These are phyloP conservation scores for Phytophthora meadii DNA, from an alignment of 352 stramenopile species.

Conservation along the genomic window DNA sequence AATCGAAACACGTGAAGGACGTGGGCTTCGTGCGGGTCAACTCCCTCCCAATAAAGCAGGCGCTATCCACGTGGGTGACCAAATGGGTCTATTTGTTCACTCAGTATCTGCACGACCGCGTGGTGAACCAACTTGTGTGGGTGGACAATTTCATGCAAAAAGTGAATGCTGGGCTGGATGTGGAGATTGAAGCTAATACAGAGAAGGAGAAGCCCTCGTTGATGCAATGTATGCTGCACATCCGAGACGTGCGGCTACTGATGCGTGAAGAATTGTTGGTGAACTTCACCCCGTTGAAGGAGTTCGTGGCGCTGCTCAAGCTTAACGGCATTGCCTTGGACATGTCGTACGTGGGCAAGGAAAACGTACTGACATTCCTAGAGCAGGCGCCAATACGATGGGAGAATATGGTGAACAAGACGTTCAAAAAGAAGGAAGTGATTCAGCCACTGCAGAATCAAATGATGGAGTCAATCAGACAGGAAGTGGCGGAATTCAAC, in stretches of 20 bases:
- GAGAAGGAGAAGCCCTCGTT: conserved; percentile 61
- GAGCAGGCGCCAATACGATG: conserved; percentile 90
- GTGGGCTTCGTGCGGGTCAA: conserved; percentile 94
- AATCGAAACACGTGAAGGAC: conserved; percentile 86
- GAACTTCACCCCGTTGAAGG: conserved; percentile 77
- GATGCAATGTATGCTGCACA: conserved; percentile 91
- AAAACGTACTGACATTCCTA: conserved; percentile 85
- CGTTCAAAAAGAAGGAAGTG: conserved; percentile 92
- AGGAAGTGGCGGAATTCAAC: conserved; percentile 78
- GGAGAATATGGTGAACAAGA: conserved; percentile 94
- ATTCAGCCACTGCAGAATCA: conserved; percentile 92
- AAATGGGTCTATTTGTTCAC: conserved; percentile 97
- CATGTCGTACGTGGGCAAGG: conserved; percentile 86
- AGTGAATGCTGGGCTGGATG: conserved; percentile 81
- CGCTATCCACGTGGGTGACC: conserved; percentile 93
- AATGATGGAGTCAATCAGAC: conserved; percentile 85
- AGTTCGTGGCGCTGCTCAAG: conserved; percentile 87
- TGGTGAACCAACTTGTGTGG: conserved; percentile 84
- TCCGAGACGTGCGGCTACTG: conserved; percentile 85
- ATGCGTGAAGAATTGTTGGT: conserved; percentile 85
- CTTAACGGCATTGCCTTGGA: conserved; percentile 90
- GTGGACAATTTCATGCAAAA: conserved; percentile 89
- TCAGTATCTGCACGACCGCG: conserved; percentile 91
- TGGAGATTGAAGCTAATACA: conserved; percentile 52
- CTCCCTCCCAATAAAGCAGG: conserved; percentile 94